Evolutionary conservation across 2,329 filamentous ascomycete species (phyloP), one percentile per base, ranked within the genome.

Genomic region (Plenodomus tracheiphilus): DNA sequence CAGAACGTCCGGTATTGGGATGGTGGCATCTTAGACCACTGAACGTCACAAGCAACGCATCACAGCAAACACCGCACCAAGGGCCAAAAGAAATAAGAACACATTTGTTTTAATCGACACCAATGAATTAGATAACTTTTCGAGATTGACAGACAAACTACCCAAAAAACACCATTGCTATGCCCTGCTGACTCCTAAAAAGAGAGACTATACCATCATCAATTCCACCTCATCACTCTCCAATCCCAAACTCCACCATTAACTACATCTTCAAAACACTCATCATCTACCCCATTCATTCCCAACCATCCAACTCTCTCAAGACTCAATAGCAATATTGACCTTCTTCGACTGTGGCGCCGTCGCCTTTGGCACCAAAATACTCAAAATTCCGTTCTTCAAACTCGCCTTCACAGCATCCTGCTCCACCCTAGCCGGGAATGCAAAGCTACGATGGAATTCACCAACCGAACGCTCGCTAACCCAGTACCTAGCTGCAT

Each of bases 401-500:
- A 86, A 65, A 44, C 72, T 80, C 17, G 83, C 83, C 71, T 79
- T 83, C 59, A 85, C 83, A n/a, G 70, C 74, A 25, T 85, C 82
- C 62, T 84, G 82, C 55, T 85, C 77, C 42, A 86, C 79, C 25
- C 78, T 73, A 2, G 72, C 70, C 1, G 83, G 81, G 75, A 86
- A 85, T 49, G 71, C 75, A 70, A 86, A 85, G 40, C 74, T 76
- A 60, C 83, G 78, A 51, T 80, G 77, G 72, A 86, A 86, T 45
- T 81, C 77, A 55, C 83, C 83, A 11, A 83, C 74, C 1, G 76
- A 78, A 58, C 83, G 81, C 69, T 86, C 83, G 44, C 74, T 78
- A 46, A 84, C 76, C 89, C 88, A 93, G 79, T 85, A 92, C 73
- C 84, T 86, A 61, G 75, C 56, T 73, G 84, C 85, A 62, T 74